These are phyloP conservation scores for Ramularia collo-cygni DNA, from an alignment of 2,329 filamentous ascomycete species.

Conservation along the genomic window DNA sequence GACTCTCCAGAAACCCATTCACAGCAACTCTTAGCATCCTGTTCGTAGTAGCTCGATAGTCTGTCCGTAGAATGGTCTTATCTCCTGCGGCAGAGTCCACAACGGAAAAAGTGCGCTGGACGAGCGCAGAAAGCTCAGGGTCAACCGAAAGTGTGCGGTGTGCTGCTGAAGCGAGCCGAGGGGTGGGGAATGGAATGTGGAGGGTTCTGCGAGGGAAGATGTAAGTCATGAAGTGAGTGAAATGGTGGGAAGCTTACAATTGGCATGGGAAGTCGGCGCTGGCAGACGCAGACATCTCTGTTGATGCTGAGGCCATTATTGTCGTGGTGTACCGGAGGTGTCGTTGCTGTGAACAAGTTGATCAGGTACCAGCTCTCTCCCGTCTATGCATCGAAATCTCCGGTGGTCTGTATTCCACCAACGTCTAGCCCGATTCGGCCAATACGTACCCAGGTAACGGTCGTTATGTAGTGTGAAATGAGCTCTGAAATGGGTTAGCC, in stretches of 20 bases:
- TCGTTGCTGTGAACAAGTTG: too few species aligned
- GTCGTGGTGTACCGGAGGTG: too few species aligned
- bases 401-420: too few species aligned
- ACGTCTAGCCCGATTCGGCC: too few species aligned
- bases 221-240: background rate
- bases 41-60: slow-evolving; percentile 85
- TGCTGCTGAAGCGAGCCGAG: slow-evolving; percentile 70
- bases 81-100: slow-evolving; percentile 25
- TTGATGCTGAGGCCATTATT: too few species aligned
- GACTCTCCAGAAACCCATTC: slow-evolving; percentile 90
- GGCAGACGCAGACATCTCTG: too few species aligned
- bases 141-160: slow-evolving; percentile 75
- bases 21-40: slow-evolving; percentile 94
- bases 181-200: slow-evolving; percentile 71
- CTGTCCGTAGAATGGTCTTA: slow-evolving; percentile 57
- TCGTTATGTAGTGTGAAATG: too few species aligned
- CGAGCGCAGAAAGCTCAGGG: slow-evolving; percentile 78
- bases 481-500: too few species aligned
- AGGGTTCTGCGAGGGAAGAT: slow-evolving; percentile 50
- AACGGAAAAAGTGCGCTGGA: slow-evolving; percentile 55
- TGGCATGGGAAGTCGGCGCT: slow-evolving; percentile 20
- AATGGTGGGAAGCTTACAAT: slow-evolving; percentile 15
- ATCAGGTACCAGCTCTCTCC: too few species aligned
- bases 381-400: too few species aligned
- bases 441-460: too few species aligned